Percentiles rank a stretch among this genome's conserved stretches.
Conservation (phyloP, 164 flowering plant species). For the Macadamia tetraphylla region DNA sequence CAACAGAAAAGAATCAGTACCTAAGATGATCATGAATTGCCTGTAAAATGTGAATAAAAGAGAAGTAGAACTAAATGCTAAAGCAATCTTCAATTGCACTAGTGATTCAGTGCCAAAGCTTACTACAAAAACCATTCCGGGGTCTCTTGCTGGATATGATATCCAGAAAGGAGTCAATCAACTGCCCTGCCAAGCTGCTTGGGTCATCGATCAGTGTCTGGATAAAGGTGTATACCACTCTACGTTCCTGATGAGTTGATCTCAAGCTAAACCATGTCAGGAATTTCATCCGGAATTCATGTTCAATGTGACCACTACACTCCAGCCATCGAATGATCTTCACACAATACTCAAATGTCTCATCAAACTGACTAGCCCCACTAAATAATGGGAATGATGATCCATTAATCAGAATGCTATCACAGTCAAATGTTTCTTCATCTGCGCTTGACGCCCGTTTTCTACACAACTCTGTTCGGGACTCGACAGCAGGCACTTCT, state of each 20-base stretch:
- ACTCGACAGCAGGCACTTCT: conserved; percentile 57
- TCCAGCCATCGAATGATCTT: conserved; percentile 85
- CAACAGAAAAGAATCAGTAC: conserved; percentile 2
- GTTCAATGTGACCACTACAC: conserved; percentile 67
- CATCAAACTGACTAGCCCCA: conserved; percentile 49
- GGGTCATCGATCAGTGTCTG: conserved; percentile 80
- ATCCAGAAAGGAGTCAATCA: conserved; percentile 81
- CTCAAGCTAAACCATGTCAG: conserved; percentile 94
- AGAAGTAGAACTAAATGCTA: too few species aligned
- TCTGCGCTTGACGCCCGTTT: conserved; percentile 43
- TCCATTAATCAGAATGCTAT: conserved; percentile 75
- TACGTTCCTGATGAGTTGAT: conserved; percentile 82
- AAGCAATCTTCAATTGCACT: background rate
- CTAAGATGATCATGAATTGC: conserved; percentile 14
- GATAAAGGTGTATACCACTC: conserved; percentile 83
- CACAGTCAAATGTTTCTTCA: conserved; percentile 70
- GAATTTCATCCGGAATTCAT: conserved; percentile 79
- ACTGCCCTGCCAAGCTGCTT: conserved; percentile 77
- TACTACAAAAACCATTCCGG: conserved; percentile 61
- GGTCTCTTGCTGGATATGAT: conserved; percentile 66
- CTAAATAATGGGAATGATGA: conserved; percentile 43
- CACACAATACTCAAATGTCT: conserved; percentile 84
- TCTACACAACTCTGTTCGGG: conserved; percentile 33
- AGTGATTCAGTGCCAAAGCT: conserved; percentile 50
- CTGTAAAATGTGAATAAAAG: conserved; percentile 9